Evolutionary conservation across 805 yeast genomes (phyloP).

Genomic region (Schwanniomyces polymorphus): DNA sequence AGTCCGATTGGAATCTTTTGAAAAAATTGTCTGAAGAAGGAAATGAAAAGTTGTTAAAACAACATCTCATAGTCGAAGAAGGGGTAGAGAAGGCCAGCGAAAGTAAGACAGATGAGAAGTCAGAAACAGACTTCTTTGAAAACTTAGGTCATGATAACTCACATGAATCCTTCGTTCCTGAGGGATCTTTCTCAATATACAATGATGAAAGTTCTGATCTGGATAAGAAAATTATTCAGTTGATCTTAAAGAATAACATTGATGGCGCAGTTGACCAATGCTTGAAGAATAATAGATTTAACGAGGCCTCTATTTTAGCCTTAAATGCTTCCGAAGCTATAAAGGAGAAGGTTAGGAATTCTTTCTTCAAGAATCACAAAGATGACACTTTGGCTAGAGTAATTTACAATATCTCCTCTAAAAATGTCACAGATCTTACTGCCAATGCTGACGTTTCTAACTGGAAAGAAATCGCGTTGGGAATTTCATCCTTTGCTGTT

Average conservation of each 20-base stretch:
- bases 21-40: constrained; percentile 52
- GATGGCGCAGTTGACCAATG: constrained; percentile 68
- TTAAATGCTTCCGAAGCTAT: constrained; percentile 59
- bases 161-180: constrained; percentile 41
- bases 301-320: constrained; percentile 84
- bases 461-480: constrained; percentile 82
- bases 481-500: constrained; percentile 57
- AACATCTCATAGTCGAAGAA: constrained; percentile 7
- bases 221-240: constrained; percentile 38
- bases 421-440: constrained; percentile 66
- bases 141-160: constrained; percentile 27
- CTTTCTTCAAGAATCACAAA: constrained; percentile 64
- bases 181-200: constrained; percentile 51
- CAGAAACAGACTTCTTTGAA: constrained; percentile 32
- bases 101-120: constrained; percentile 5
- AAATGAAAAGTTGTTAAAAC: constrained; percentile 47
- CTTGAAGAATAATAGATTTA: constrained; percentile 58
- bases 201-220: constrained; percentile 33
- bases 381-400: constrained; percentile 66
- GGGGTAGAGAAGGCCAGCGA: constrained; percentile 5
- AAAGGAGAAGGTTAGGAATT: constrained; percentile 67
- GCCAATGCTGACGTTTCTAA: constrained; percentile 71
- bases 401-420: constrained; percentile 61
- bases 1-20: constrained; percentile 67
- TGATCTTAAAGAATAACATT: constrained; percentile 60